A percentile compares a stretch with the other conserved stretches of the same genome.
Evolutionary conservation across 495 filamentous ascomycete genomes (phyloP).

Genomic region (Penicillium paxilli): DNA sequence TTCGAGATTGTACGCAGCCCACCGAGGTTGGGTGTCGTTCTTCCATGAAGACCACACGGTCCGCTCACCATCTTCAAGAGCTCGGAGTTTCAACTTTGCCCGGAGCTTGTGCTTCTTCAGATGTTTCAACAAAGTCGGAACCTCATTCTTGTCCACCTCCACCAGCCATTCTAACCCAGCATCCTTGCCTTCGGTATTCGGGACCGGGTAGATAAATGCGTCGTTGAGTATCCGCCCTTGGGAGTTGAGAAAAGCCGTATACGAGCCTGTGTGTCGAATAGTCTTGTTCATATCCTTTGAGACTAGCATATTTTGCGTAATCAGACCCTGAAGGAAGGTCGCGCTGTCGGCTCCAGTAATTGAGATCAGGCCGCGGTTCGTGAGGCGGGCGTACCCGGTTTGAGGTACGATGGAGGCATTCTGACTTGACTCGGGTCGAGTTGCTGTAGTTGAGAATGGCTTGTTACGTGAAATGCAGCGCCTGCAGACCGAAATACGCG

Average conservation of each 20-base stretch:
- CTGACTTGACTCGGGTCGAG: constrained; percentile 14
- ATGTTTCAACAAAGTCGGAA: constrained; percentile 61
- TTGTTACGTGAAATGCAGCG: constrained; percentile 26
- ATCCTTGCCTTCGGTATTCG: constrained; percentile 26
- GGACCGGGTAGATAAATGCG: constrained; percentile 78
- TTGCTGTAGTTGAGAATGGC: constrained; percentile 34
- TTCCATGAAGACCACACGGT: constrained; percentile 71
- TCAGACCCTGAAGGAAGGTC: constrained; percentile 83
- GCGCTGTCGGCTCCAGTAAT: constrained; percentile 76
- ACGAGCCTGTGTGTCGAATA: constrained; percentile 53
- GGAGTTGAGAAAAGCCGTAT: constrained; percentile 82
- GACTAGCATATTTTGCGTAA: constrained; percentile 70
- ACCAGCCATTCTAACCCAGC: constrained; percentile 66
- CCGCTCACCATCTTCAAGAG: constrained; percentile 62
- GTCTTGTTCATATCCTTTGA: constrained; percentile 37
- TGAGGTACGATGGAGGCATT: constrained; percentile 31
- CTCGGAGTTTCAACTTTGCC: constrained; percentile 67
- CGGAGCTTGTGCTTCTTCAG: constrained; percentile 82
- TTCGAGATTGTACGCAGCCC: constrained; percentile 47
- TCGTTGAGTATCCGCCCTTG: constrained; percentile 83
- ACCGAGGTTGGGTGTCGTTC: constrained; percentile 40
- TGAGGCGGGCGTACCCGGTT: constrained; percentile 53
- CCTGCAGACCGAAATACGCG: constrained; percentile 27
- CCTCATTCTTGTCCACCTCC: constrained; percentile 73
- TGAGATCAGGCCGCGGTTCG: constrained; percentile 73